Evolutionary conservation across 2,329 filamentous ascomycete species (phyloP).

Genomic region (Xylaria sp.): DNA sequence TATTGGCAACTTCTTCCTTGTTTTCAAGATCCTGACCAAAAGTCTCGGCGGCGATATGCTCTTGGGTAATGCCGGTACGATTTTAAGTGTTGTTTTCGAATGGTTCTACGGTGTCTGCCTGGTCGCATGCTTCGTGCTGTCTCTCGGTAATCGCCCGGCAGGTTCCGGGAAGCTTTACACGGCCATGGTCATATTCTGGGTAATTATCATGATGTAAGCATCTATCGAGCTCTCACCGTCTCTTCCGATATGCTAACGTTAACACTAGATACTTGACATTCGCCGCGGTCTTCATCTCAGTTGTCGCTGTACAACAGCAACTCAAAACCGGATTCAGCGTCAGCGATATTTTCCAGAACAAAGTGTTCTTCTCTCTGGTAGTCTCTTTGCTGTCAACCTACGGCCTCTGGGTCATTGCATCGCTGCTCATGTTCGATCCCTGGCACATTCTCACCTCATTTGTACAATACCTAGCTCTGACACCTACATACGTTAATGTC

Average conservation of each 20-base stretch:
- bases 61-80: conserved; percentile 79
- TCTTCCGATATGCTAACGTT: conserved; percentile 21
- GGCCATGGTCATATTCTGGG: conserved; percentile 99
- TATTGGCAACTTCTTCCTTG: conserved; percentile 98
- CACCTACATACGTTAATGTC: conserved; percentile 97
- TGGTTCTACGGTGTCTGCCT: conserved; percentile 95
- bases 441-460: conserved; percentile 99
- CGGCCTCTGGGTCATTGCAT: conserved; percentile 90
- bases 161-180: conserved; percentile 95
- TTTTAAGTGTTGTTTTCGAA: conserved; percentile 90
- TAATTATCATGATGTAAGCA: conserved; percentile 85
- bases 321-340: conserved; percentile 75
- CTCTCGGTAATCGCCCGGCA: conserved; percentile 92
- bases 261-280: conserved; percentile 82
- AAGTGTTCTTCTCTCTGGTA: conserved; percentile 92
- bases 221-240: conserved; percentile 3
- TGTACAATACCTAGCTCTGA: conserved; percentile 92
- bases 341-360: conserved; percentile 81
- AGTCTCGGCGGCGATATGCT: conserved; percentile 78
- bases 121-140: conserved; percentile 93
- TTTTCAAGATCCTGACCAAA: conserved; percentile 95
- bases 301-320: conserved; percentile 82
- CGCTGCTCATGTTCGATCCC: conserved; percentile 94
- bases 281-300: conserved; percentile 93
- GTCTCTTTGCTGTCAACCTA: conserved; percentile 93